Percentiles rank a stretch among this genome's conserved stretches.
phyloP scores from a whole-genome alignment of 2,329 filamentous ascomycete species.

The Sphaceloma murrayae region DNA sequence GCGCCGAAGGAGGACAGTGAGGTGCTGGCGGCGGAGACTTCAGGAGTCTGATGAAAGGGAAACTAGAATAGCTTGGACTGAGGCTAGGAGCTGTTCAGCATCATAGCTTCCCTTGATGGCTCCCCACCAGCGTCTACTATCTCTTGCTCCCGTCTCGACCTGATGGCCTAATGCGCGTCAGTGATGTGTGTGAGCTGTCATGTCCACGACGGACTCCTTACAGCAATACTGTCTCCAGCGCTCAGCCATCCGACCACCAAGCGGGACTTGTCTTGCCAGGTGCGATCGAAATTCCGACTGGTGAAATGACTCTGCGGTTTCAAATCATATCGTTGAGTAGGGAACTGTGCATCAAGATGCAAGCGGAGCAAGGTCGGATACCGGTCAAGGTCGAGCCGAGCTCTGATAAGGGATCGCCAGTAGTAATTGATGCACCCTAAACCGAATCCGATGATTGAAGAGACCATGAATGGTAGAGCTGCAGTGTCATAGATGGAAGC shows the following conservation, averaged over 20 bases:
- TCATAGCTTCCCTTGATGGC: background rate
- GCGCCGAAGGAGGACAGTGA: background rate
- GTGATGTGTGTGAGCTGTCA: background rate
- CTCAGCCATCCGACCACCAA: slow-evolving; percentile 1
- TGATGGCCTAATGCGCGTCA: background rate
- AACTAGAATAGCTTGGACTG: background rate
- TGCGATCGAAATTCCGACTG: background rate
- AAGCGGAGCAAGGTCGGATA: slow-evolving; percentile 1
- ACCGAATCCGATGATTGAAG: slow-evolving; percentile 1
- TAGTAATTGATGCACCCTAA: slow-evolving; percentile 5
- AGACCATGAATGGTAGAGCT: slow-evolving; percentile 4
- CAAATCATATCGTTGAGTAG: background rate
- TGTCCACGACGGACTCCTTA: background rate
- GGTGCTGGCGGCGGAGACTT: background rate
- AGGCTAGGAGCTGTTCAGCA: background rate
- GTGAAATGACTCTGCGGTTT: background rate
- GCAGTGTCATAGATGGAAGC: background rate
- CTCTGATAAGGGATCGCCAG: background rate
- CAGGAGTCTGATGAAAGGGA: background rate
- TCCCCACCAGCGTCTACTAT: background rate
- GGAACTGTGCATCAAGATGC: background rate
- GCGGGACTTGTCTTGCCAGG: background rate
- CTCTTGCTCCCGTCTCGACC: background rate
- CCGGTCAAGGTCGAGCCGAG: background rate
- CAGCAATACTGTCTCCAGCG: slow-evolving; percentile 4